These are phyloP conservation scores for Nicotiana sylvestris DNA, from an alignment of 257 asterid genomes.

Conservation along the genomic window DNA sequence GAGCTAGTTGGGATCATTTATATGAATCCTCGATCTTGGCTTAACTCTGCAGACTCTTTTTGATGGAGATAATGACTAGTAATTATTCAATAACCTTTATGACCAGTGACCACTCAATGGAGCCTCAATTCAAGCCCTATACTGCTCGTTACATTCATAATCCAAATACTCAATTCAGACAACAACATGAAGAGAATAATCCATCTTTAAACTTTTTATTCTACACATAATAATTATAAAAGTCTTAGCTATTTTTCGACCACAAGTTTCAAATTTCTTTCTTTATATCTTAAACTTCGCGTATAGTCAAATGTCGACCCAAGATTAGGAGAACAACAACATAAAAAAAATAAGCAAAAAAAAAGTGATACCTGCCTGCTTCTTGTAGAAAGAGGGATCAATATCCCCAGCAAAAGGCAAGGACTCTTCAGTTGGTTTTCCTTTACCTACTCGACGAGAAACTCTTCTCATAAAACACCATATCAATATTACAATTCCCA, in stretches of 20 bases:
- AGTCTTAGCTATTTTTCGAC: no score
- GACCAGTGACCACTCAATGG: background rate
- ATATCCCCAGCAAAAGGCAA: conserved; percentile 25
- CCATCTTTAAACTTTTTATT: no score
- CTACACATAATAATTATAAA: no score
- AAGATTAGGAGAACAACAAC: no score
- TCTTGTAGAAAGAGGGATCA: conserved; percentile 40
- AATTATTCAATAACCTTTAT: background rate
- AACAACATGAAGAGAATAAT: background rate
- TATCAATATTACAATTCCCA: conserved; percentile 45
- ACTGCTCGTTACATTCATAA: background rate
- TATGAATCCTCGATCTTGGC: background rate
- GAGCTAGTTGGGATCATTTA: background rate
- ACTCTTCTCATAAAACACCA: conserved; percentile 46
- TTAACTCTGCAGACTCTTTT: background rate
- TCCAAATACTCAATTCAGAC: background rate
- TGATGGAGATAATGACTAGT: background rate
- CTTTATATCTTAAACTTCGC: no score
- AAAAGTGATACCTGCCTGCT: conserved; percentile 46
- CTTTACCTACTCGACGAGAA: conserved; percentile 26
- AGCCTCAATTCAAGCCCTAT: background rate
- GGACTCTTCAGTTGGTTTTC: conserved; percentile 16
- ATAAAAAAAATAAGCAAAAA: background rate
- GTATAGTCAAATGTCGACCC: no score
- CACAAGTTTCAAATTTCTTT: no score